A percentile compares a stretch with the other conserved stretches of the same genome.
Evolutionary conservation across 2,329 filamentous ascomycete genomes (phyloP).

Genomic region (Colletotrichum eremochloae): DNA sequence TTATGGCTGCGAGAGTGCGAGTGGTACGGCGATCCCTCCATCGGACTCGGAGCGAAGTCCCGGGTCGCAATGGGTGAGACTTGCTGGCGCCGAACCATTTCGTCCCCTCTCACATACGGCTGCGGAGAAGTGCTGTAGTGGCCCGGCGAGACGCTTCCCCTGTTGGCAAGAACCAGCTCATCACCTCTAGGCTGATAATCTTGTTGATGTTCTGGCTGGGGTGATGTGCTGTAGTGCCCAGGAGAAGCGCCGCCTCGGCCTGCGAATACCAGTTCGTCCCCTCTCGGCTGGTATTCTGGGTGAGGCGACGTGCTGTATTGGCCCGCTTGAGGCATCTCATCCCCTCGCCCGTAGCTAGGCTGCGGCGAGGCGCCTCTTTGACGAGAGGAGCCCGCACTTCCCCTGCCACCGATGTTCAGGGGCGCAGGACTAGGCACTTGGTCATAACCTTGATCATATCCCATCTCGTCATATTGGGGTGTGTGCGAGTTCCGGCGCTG

Average conservation of each 20-base stretch:
- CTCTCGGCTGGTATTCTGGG: slow-evolving; percentile 35
- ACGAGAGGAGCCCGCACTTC: slow-evolving; percentile 45
- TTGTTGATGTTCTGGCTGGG: slow-evolving; percentile 40
- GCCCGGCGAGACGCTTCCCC: slow-evolving; percentile 49
- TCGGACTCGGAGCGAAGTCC: slow-evolving; percentile 53
- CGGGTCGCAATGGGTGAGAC: slow-evolving; percentile 51
- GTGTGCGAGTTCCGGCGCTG: slow-evolving; percentile 20
- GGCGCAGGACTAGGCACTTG: slow-evolving; percentile 59
- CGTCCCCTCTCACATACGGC: slow-evolving; percentile 36
- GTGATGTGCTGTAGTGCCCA: slow-evolving; percentile 48
- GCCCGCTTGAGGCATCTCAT: slow-evolving; percentile 35
- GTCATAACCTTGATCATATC: slow-evolving; percentile 50
- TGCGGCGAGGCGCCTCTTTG: slow-evolving; percentile 33
- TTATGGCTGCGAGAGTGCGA: slow-evolving; percentile 49
- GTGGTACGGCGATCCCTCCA: slow-evolving; percentile 47
- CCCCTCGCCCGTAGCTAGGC: slow-evolving; percentile 23
- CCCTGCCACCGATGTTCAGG: slow-evolving; percentile 57
- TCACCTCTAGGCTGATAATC: slow-evolving; percentile 40
- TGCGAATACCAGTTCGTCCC: slow-evolving; percentile 47
- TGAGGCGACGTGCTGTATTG: slow-evolving; percentile 49
- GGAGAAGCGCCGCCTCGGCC: slow-evolving; percentile 51
- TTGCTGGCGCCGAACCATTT: slow-evolving; percentile 21
- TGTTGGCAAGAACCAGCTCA: slow-evolving; percentile 50
- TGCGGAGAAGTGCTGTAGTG: slow-evolving; percentile 48
- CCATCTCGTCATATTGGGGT: slow-evolving; percentile 54